These are phyloP conservation scores for Cicer pinnatifidum DNA, from an alignment of 306 rosid genomes.

Conservation along the genomic window DNA sequence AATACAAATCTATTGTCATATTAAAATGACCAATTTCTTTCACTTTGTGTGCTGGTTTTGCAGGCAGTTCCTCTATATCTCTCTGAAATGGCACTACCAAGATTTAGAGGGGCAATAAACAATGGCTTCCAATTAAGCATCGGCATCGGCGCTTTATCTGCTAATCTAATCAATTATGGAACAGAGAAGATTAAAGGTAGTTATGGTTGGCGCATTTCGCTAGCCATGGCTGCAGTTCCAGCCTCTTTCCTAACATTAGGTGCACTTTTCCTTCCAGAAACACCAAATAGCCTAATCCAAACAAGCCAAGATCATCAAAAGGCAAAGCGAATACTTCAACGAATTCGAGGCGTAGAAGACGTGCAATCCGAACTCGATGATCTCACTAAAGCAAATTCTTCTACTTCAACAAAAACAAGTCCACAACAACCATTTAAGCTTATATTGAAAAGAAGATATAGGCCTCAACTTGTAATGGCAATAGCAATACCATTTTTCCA, in stretches of 20 bases:
- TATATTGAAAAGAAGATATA: conserved; percentile 46
- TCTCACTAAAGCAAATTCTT: conserved; percentile 49
- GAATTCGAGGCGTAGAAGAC: conserved; percentile 53
- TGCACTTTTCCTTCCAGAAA: conserved; percentile 80
- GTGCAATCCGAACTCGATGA: conserved; percentile 57
- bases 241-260: conserved; percentile 69
- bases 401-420: conserved; percentile 36
- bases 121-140: conserved; percentile 83
- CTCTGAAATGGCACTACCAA: conserved; percentile 81
- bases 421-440: conserved; percentile 39
- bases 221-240: conserved; percentile 76
- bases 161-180: conserved; percentile 74
- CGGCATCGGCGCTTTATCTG: conserved; percentile 64
- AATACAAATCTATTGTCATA: neutral
- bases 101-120: conserved; percentile 72
- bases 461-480: conserved; percentile 64
- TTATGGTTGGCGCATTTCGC: conserved; percentile 76
- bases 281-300: conserved; percentile 81
- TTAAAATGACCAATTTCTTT: conserved; percentile 1
- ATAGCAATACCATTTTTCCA: conserved; percentile 60
- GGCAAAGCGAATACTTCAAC: conserved; percentile 61
- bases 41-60: conserved; percentile 1
- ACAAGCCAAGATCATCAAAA: conserved; percentile 49
- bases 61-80: conserved; percentile 82
- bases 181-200: conserved; percentile 67